Conservation (phyloP, 2,329 filamentous ascomycete genomes). For the Colletotrichum trifolii region DNA sequence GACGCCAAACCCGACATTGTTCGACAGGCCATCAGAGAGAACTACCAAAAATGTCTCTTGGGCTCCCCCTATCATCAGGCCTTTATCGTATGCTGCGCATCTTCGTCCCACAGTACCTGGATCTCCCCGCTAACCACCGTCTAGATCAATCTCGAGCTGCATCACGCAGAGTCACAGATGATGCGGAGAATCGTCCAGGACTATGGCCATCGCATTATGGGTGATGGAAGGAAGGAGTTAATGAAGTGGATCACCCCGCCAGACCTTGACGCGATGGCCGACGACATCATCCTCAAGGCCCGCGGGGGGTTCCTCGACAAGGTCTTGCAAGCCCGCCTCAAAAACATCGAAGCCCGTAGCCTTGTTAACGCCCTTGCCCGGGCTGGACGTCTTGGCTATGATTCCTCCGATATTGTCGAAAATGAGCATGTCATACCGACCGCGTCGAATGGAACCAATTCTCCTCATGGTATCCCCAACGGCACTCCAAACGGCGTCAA, state of each 20-base stretch:
- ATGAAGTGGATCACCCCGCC: constrained; percentile 50
- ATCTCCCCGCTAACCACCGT: constrained; percentile 39
- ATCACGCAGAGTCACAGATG: constrained; percentile 52
- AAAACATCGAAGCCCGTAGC: constrained; percentile 63
- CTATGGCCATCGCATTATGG: constrained; percentile 58
- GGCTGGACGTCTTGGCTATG: constrained; percentile 68
- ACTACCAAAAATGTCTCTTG: constrained; percentile 61
- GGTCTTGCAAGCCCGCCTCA: constrained; percentile 61
- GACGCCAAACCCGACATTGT: constrained; percentile 57
- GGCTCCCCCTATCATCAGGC: constrained; percentile 64
- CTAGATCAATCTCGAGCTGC: constrained; percentile 58
- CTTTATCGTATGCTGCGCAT: constrained; percentile 59
- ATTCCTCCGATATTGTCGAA: constrained; percentile 60
- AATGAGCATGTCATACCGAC: constrained; percentile 55
- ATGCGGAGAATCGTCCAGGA: constrained; percentile 54
- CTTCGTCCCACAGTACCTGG: not conserved
- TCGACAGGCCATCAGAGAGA: constrained; percentile 59
- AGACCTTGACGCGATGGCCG: constrained; percentile 59
- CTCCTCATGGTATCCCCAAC: not conserved
- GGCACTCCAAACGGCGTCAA: not conserved
- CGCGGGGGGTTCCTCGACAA: constrained; percentile 63
- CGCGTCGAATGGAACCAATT: not conserved
- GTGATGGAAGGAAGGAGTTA: constrained; percentile 54
- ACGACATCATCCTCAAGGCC: constrained; percentile 55
- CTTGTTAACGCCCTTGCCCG: constrained; percentile 67